Evolutionary conservation across 305 asterid genomes (phyloP).

Genomic region (Solanum hybrid): DNA sequence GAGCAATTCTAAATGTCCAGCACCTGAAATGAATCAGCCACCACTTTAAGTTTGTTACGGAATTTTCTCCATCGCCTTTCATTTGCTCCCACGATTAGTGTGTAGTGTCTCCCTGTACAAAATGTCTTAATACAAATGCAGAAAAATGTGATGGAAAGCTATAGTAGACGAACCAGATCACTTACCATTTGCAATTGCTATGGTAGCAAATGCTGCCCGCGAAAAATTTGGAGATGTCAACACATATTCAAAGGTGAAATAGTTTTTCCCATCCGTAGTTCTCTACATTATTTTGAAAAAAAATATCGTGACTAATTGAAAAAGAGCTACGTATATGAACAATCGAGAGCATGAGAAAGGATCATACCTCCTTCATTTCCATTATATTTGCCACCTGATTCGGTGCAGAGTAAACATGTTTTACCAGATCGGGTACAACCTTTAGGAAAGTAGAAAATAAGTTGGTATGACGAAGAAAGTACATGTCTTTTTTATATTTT

Average conservation of each 20-base stretch:
- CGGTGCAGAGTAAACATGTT: constrained; percentile 66
- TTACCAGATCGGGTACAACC: constrained; percentile 46
- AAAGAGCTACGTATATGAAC: background rate
- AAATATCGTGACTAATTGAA: background rate
- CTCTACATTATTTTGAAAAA: constrained; percentile 30
- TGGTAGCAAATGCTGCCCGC: constrained; percentile 80
- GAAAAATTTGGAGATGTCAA: constrained; percentile 62
- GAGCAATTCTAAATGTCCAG: constrained; percentile 37
- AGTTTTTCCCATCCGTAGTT: constrained; percentile 58
- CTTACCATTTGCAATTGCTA: constrained; percentile 76
- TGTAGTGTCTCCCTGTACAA: constrained; percentile 66
- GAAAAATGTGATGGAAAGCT: background rate
- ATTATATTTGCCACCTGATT: constrained; percentile 46
- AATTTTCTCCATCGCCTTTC: constrained; percentile 63
- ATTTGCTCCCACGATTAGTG: constrained; percentile 79
- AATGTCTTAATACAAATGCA: background rate
- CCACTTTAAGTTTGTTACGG: constrained; percentile 73
- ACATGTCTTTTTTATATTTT: background rate
- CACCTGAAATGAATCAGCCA: constrained; percentile 76
- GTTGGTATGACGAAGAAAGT: background rate
- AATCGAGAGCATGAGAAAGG: background rate
- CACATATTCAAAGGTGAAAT: constrained; percentile 65
- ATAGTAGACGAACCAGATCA: background rate
- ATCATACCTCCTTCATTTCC: constrained; percentile 65
- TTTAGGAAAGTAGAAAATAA: constrained; percentile 6